A percentile compares a stretch with the other conserved stretches of the same genome.
Evolutionary conservation across 306 rosid species (phyloP).

Genomic region (Cyamopsis tetragonoloba): DNA sequence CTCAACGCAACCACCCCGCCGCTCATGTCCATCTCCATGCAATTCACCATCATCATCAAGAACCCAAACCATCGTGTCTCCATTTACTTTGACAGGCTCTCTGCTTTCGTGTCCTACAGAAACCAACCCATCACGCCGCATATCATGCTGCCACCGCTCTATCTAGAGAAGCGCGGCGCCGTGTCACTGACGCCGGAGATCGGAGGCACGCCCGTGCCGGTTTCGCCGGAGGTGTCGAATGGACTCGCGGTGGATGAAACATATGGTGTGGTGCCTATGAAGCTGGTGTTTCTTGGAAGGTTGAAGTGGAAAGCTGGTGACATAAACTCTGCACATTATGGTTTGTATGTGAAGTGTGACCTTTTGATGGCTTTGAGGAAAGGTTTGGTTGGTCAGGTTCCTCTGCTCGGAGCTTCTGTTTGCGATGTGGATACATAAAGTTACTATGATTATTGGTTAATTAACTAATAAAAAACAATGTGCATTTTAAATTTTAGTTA

Average conservation of each 20-base stretch:
- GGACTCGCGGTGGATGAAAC: conserved; percentile 51
- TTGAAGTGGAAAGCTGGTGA: conserved; percentile 69
- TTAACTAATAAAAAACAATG: background rate
- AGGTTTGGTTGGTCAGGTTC: conserved; percentile 72
- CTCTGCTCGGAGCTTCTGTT: conserved; percentile 55
- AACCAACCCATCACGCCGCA: conserved; percentile 67
- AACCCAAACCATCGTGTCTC: conserved; percentile 79
- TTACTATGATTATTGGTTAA: background rate
- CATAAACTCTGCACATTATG: conserved; percentile 51
- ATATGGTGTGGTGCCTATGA: conserved; percentile 59
- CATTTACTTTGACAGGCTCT: conserved; percentile 59
- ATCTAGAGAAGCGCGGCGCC: conserved; percentile 35
- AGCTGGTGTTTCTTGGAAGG: conserved; percentile 59
- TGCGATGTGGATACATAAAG: conserved; percentile 64
- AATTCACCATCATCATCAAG: conserved; percentile 59
- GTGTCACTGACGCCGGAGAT: conserved; percentile 63
- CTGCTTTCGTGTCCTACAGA: conserved; percentile 47
- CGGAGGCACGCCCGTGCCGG: conserved; percentile 62
- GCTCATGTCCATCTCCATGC: conserved; percentile 53
- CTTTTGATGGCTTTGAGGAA: conserved; percentile 63
- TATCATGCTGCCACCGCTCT: conserved; percentile 56
- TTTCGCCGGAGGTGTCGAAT: conserved; percentile 45
- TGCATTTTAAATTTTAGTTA: no score
- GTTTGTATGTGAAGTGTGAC: conserved; percentile 61
- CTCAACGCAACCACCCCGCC: conserved; percentile 58